These are phyloP conservation scores for Zasmidium cellare DNA, from an alignment of 2,329 filamentous ascomycete species.

Conservation along the genomic window DNA sequence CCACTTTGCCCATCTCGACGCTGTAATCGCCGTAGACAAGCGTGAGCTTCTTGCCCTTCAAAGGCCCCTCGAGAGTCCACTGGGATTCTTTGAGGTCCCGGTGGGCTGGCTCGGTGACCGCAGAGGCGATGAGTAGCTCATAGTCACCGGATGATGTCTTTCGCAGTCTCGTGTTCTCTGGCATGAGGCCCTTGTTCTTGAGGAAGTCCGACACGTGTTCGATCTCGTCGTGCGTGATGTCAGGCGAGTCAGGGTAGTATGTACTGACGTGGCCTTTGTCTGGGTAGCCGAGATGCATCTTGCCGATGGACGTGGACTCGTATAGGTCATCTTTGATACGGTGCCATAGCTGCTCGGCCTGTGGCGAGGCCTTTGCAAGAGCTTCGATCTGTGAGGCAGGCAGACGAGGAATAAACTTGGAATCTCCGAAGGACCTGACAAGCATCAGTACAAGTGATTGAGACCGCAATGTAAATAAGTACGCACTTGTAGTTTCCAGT, in stretches of 20 bases:
- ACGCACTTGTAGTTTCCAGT: slow-evolving; percentile 53
- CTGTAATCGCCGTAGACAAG: slow-evolving; percentile 49
- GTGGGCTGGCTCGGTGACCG: slow-evolving; percentile 39
- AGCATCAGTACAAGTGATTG: not conserved
- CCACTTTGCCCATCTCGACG: slow-evolving; percentile 49
- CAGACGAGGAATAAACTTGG: slow-evolving; percentile 54
- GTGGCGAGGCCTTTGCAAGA: slow-evolving; percentile 42
- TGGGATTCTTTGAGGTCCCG: slow-evolving; percentile 46
- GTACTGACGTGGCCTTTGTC: slow-evolving; percentile 50
- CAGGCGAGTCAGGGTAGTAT: slow-evolving; percentile 52
- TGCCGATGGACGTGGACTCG: slow-evolving; percentile 41
- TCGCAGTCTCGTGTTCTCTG: slow-evolving; percentile 52
- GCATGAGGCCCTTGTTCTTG: slow-evolving; percentile 47
- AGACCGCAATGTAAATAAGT: slow-evolving; percentile 18
- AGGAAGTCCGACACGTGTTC: slow-evolving; percentile 47
- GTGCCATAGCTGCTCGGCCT: slow-evolving; percentile 42
- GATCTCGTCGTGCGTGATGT: slow-evolving; percentile 51
- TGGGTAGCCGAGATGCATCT: slow-evolving; percentile 53
- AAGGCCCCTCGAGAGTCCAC: slow-evolving; percentile 44
- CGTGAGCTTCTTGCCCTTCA: slow-evolving; percentile 47
- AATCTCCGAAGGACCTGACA: slow-evolving; percentile 35
- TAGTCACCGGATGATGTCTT: slow-evolving; percentile 46
- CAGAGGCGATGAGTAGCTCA: slow-evolving; percentile 52
- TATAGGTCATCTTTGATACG: slow-evolving; percentile 48
- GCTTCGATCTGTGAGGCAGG: slow-evolving; percentile 45